Base-by-base conservation (phyloP, 352 stramenopile genomes). In the Globisporangium yorkense region DNA sequence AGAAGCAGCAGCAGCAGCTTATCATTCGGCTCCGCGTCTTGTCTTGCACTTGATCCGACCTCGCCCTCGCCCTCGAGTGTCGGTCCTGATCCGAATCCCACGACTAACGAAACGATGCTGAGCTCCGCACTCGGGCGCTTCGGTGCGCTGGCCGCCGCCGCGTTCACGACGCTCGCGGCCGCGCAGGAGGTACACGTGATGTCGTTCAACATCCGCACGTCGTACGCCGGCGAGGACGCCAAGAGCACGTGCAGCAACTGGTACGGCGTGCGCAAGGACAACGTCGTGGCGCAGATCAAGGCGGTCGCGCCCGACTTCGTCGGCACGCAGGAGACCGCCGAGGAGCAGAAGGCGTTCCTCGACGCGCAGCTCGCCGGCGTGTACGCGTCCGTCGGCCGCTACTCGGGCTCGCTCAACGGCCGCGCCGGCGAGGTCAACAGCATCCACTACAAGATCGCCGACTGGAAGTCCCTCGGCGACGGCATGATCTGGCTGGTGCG, bases 191-290 rank as follows among this genome's bases (percentile, higher is more conserved):
- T 87, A 41, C 74, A 78, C 52, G 68, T 83, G 37, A 78, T 89
- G 80, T 84, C 77, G 48, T 93, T 93, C 66, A 93, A 93, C 61
- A 68, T 93, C 41, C 83, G 80, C 62, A 93, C 80, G 12, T 88
- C 77, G 27, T 66, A 77, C 24, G 83, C 83, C 1, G 63, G 54
- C 6, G 70, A 61, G 7, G 77, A 92, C 54, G 39, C 59, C 0
- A 63, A 44, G 1, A 66, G 65, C 13, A 68, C 57, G 2, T 92
- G 81, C 61, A 77, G 70, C 55, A 80, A 82, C 59, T 92, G 81
- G 81, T 56, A 74, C 48, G 79, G 74, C 5, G 70, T 81, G 35
- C 83, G 83, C 52, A 83, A 88, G 40, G 71, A 75, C 33, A 85
- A 85, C 61, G 73, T 86, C 16, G 55, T 77, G 13, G 67, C 54